Conservation (phyloP, 2,329 filamentous ascomycete species). For the Venturia carpophila region DNA sequence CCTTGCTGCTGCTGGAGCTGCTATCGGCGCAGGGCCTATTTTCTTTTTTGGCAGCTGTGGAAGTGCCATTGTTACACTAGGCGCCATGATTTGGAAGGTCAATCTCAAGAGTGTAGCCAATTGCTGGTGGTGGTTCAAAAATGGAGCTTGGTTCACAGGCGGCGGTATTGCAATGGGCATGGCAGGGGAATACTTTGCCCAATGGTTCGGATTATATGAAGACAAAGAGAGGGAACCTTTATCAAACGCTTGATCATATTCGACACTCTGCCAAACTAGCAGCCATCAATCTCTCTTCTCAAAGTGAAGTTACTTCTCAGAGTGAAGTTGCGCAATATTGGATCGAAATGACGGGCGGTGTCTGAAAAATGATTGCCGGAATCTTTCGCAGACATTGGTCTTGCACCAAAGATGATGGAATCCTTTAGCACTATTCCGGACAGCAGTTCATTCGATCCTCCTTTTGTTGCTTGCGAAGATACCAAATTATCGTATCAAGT, state of each 20-base stretch:
- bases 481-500: not conserved
- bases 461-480: not conserved
- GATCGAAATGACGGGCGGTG: not conserved
- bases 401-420: not conserved
- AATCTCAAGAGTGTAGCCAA: slow-evolving; percentile 48
- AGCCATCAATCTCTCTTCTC: not conserved
- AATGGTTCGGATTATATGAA: slow-evolving; percentile 7
- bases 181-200: slow-evolving; percentile 43
- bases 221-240: not conserved
- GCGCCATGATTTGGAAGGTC: slow-evolving; percentile 52
- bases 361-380: not conserved
- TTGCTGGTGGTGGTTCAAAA: slow-evolving; percentile 59
- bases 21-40: slow-evolving; percentile 50
- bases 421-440: not conserved
- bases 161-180: slow-evolving; percentile 51
- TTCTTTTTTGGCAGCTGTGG: slow-evolving; percentile 54
- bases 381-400: not conserved
- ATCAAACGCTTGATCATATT: not conserved
- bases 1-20: slow-evolving; percentile 60
- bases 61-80: slow-evolving; percentile 46
- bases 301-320: not conserved
- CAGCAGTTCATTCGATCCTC: not conserved
- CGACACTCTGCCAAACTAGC: not conserved
- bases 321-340: not conserved
- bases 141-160: slow-evolving; percentile 54